Evolutionary conservation across 1,284 basidiomycete genomes (phyloP).

Genomic region (Melampsora larici-populina): DNA sequence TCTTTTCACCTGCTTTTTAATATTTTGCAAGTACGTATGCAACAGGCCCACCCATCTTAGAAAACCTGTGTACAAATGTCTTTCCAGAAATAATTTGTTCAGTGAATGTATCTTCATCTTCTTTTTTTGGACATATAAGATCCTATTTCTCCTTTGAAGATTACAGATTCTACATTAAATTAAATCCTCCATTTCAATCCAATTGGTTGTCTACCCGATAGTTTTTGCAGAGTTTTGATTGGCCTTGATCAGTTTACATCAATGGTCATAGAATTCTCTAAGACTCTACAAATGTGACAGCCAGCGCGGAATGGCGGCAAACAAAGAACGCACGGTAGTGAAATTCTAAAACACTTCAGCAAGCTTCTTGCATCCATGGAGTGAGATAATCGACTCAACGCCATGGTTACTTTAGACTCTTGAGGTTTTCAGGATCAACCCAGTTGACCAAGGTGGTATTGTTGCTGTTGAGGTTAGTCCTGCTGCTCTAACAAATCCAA

Average conservation of each 20-base stretch:
- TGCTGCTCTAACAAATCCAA: too few species aligned
- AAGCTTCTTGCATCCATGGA: background rate
- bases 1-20: conserved; percentile 25
- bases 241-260: background rate
- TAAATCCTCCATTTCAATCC: conserved; percentile 33
- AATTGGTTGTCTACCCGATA: conserved; percentile 25
- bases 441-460: conserved; percentile 94
- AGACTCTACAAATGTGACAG: background rate
- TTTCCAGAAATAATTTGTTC: conserved; percentile 31
- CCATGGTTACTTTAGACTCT: conserved; percentile 65
- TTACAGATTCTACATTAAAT: background rate
- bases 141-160: background rate
- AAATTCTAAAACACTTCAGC: conserved; percentile 13
- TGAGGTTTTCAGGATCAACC: conserved; percentile 82
- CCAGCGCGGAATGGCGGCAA: background rate
- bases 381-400: background rate
- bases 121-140: background rate
- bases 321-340: conserved; percentile 12
- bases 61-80: conserved; percentile 29
- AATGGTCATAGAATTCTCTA: too few species aligned
- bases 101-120: conserved; percentile 1
- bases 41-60: conserved; percentile 22
- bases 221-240: background rate
- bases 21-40: conserved; percentile 11
- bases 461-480: too few species aligned